Evolutionary conservation across 805 yeast species (phyloP).

Genomic region (Ogataea siamensis): DNA sequence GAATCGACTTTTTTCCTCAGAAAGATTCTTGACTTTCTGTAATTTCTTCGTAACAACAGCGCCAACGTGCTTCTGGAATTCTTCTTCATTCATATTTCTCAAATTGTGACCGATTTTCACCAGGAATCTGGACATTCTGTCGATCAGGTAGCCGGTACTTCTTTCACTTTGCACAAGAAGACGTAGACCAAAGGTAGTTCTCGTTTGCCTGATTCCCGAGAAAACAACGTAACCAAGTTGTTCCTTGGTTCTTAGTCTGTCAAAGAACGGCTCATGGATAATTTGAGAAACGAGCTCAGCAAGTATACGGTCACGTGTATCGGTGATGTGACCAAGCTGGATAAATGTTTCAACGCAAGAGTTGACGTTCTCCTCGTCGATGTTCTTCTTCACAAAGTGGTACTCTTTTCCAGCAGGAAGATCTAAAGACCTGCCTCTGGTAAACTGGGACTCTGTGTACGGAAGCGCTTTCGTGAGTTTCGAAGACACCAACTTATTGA

Average conservation of each 20-base stretch:
- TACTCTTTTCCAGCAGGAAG: conserved; percentile 39
- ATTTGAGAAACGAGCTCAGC: conserved; percentile 71
- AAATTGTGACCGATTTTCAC: conserved; percentile 41
- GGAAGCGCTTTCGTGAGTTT: conserved; percentile 37
- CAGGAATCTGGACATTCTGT: conserved; percentile 71
- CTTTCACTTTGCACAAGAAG: conserved; percentile 83
- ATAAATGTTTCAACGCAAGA: conserved; percentile 78
- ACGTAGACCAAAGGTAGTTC: conserved; percentile 72
- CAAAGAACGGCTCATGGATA: conserved; percentile 83
- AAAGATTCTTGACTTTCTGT: conserved; percentile 72
- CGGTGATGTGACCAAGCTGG: conserved; percentile 56
- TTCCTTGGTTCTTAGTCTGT: conserved; percentile 86
- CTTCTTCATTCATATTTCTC: conserved; percentile 54
- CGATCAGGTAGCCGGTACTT: conserved; percentile 68
- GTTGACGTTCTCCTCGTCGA: conserved; percentile 72
- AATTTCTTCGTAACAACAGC: conserved; percentile 65
- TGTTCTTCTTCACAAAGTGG: conserved; percentile 49
- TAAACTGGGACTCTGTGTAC: conserved; percentile 43
- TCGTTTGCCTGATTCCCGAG: conserved; percentile 63
- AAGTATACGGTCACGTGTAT: conserved; percentile 45
- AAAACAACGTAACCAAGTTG: conserved; percentile 95
- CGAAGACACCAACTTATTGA: conserved; percentile 43
- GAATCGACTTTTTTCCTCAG: conserved; percentile 68
- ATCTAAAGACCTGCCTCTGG: conserved; percentile 42
- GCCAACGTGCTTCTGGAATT: conserved; percentile 64